A percentile compares a stretch with the other conserved stretches of the same genome.
phyloP scores from a whole-genome alignment of 2,329 filamentous ascomycete genomes.

The Colletotrichum eleusines region DNA sequence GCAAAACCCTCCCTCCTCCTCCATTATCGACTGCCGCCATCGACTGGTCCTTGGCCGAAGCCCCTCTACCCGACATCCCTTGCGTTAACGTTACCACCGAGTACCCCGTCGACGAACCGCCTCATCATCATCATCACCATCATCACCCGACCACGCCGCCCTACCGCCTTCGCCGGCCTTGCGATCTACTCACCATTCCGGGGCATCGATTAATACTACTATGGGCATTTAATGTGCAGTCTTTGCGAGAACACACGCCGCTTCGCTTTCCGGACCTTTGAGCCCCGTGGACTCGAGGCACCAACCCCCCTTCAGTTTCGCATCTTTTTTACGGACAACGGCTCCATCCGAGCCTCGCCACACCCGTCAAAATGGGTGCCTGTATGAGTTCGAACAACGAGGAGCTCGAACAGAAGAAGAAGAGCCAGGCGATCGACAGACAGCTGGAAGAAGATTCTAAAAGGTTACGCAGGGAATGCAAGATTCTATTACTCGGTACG shows the following conservation, averaged over 20 bases:
- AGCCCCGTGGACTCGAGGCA: slow-evolving; percentile 20
- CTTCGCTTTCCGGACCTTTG: slow-evolving; percentile 2
- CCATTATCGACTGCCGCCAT: slow-evolving; percentile 6
- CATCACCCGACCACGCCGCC: slow-evolving; percentile 6
- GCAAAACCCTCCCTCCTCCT: background rate
- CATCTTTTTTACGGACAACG: slow-evolving; percentile 3
- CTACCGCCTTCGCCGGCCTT: background rate
- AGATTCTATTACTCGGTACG: slow-evolving; percentile 94
- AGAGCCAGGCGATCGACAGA: slow-evolving; percentile 95
- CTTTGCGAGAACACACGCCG: slow-evolving; percentile 8
- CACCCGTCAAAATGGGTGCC: slow-evolving; percentile 77
- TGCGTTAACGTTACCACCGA: slow-evolving; percentile 30
- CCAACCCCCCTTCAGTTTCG: slow-evolving; percentile 2
- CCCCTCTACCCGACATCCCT: slow-evolving; percentile 12
- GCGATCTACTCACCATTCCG: background rate
- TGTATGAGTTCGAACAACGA: slow-evolving; percentile 92
- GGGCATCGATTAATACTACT: slow-evolving; percentile 16
- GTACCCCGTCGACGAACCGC: slow-evolving; percentile 20
- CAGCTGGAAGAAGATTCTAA: slow-evolving; percentile 94
- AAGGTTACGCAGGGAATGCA: slow-evolving; percentile 95
- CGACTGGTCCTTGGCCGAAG: slow-evolving; percentile 3
- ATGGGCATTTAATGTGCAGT: slow-evolving; percentile 40
- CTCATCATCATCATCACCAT: too few relatives aligned
- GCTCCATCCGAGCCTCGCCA: slow-evolving; percentile 11
- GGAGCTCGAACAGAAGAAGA: slow-evolving; percentile 93